These are phyloP conservation scores for Penicillium herquei DNA, from an alignment of 495 filamentous ascomycete species.

Conservation along the genomic window DNA sequence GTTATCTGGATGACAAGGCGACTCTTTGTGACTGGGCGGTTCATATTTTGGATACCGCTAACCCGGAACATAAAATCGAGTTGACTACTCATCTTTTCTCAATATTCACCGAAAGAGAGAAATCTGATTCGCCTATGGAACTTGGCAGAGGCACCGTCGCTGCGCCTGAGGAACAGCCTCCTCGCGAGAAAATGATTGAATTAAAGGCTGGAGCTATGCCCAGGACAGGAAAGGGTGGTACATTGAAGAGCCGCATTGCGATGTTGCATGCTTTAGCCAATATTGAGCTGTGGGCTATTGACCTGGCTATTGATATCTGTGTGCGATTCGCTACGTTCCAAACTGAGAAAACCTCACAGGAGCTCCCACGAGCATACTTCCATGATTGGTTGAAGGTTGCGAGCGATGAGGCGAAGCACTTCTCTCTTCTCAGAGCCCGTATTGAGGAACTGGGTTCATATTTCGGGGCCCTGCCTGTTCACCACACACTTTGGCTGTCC, in stretches of 20 bases:
- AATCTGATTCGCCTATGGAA: conserved; percentile 42
- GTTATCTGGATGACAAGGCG: conserved; percentile 44
- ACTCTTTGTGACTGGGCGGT: conserved; percentile 53
- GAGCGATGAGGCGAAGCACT: conserved; percentile 54
- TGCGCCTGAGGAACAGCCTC: conserved; percentile 42
- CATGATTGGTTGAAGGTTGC: conserved; percentile 56
- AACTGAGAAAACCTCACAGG: conserved; percentile 26
- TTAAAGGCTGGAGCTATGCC: conserved; percentile 46
- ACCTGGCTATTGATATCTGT: conserved; percentile 55
- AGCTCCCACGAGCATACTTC: conserved; percentile 49
- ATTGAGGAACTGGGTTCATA: conserved; percentile 50
- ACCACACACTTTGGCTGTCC: conserved; percentile 51
- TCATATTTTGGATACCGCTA: conserved; percentile 48
- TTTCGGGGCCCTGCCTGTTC: conserved; percentile 51
- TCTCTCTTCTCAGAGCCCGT: conserved; percentile 48
- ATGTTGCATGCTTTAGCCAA: conserved; percentile 55
- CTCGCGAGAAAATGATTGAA: conserved; percentile 41
- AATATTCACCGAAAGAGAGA: conserved; percentile 41
- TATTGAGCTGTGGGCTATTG: conserved; percentile 55
- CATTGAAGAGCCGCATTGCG: conserved; percentile 46
- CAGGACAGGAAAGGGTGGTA: conserved; percentile 42
- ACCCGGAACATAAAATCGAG: conserved; percentile 54
- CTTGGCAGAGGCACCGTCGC: conserved; percentile 38
- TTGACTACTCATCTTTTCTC: conserved; percentile 48
- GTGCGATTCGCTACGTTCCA: conserved; percentile 51